These are phyloP conservation scores for Aurifilum marmelostoma DNA, from an alignment of 2,329 filamentous ascomycete genomes.

Conservation along the genomic window DNA sequence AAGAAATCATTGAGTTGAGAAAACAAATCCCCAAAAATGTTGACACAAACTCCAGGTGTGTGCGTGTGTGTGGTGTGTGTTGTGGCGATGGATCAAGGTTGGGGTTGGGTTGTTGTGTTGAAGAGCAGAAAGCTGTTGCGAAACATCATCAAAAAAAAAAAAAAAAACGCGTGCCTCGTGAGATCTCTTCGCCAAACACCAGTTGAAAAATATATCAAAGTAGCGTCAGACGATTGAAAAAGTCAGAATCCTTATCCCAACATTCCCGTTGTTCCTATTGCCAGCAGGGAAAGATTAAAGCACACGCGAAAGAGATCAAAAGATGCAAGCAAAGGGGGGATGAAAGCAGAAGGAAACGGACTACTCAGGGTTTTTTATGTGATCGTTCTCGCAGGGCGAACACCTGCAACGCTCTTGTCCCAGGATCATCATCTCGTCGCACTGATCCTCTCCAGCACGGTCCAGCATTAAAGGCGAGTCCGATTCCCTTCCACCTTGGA, in stretches of 20 bases:
- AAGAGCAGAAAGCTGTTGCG: conserved; percentile 24
- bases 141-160: conserved; percentile 14
- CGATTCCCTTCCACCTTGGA: conserved; percentile 17
- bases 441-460: conserved; percentile 21
- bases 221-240: conserved; percentile 18
- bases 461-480: conserved; percentile 26
- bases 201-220: conserved; percentile 8
- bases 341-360: conserved; percentile 17
- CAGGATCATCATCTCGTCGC: conserved; percentile 17
- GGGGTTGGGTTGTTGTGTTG: conserved; percentile 17
- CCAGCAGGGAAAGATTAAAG: conserved; percentile 17
- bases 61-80: conserved; percentile 26
- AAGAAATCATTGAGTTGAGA: conserved; percentile 33
- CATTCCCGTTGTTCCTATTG: conserved; percentile 18
- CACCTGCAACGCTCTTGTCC: conserved; percentile 20
- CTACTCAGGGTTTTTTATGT: conserved; percentile 4
- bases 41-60: conserved; percentile 32
- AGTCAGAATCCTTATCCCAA: conserved; percentile 19
- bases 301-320: conserved; percentile 15
- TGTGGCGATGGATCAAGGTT: conserved; percentile 27
- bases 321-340: conserved; percentile 7
- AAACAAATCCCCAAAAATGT: conserved; percentile 28
- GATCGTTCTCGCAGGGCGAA: conserved; percentile 17
- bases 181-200: conserved; percentile 18
- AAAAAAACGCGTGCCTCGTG: conserved; percentile 18